phyloP scores from a whole-genome alignment of 2,329 filamentous ascomycete species.

The Fusarium protoensiforme region DNA sequence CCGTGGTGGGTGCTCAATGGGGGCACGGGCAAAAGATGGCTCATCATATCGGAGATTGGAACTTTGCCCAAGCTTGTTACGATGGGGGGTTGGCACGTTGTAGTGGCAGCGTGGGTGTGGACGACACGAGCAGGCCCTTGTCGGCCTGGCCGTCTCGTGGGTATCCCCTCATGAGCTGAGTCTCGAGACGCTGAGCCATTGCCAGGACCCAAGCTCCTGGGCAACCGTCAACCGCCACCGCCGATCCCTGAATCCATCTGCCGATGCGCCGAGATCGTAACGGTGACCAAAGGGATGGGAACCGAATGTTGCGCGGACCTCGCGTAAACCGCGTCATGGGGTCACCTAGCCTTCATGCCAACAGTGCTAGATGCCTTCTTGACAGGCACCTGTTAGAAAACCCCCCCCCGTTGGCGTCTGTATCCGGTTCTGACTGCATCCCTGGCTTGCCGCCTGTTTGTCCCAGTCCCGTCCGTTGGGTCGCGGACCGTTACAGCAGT shows the following conservation, averaged over 20 bases:
- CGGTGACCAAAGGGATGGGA: background rate
- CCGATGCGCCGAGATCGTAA: conserved; percentile 25
- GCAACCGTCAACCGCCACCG: conserved; percentile 4
- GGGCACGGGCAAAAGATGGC: background rate
- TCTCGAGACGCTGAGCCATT: background rate
- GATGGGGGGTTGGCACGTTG: background rate
- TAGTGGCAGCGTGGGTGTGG: background rate
- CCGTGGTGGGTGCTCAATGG: conserved; percentile 3
- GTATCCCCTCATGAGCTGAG: background rate
- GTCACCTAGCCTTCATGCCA: conserved; percentile 8
- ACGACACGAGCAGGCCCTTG: conserved; percentile 3
- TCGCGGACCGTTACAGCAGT: conserved; percentile 24
- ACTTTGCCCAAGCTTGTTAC: background rate
- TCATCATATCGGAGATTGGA: background rate
- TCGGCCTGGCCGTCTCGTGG: conserved; percentile 17
- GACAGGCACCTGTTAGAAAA: background rate
- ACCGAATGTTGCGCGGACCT: conserved; percentile 25
- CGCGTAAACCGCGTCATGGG: conserved; percentile 17
- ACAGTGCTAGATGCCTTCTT: conserved; percentile 2
- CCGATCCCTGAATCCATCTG: conserved; percentile 13
- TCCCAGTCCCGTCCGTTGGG: conserved; percentile 15
- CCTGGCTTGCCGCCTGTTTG: conserved; percentile 2
- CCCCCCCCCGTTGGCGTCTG: conserved; percentile 20
- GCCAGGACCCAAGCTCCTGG: background rate
- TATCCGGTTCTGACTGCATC: conserved; percentile 21